phyloP scores from a whole-genome alignment of 176 grass and related monocot genomes.

The Saccharum officinarum region DNA sequence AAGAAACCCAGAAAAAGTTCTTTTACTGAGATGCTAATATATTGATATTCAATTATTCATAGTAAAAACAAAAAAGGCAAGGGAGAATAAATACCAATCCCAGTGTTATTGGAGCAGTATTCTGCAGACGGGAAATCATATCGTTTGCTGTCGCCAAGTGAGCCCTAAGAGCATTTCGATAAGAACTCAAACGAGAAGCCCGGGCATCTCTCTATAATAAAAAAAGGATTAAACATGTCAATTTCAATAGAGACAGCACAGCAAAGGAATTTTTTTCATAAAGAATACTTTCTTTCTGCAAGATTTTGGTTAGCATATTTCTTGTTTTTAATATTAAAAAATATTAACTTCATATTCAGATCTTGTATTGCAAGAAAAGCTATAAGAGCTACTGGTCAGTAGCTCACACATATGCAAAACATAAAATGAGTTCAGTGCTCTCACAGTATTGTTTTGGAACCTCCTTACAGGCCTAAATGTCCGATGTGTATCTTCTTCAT shows the following conservation, averaged over 20 bases:
- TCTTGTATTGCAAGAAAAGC: conserved; percentile 25
- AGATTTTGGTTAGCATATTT: conserved; percentile 17
- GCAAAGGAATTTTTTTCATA: conserved; percentile 4
- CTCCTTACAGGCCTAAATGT: conserved; percentile 38
- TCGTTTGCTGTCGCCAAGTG: conserved; percentile 17
- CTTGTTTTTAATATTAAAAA: not conserved
- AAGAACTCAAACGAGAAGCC: conserved; percentile 24
- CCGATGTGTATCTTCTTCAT: conserved; percentile 54
- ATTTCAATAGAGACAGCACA: conserved; percentile 24
- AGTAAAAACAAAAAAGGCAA: conserved; percentile 7
- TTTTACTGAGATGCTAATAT: conserved; percentile 4
- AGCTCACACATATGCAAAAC: conserved; percentile 3
- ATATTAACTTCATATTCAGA: conserved; percentile 18
- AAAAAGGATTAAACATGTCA: conserved; percentile 28
- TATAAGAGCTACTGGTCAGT: not conserved
- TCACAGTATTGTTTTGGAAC: conserved; percentile 48
- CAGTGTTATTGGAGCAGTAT: conserved; percentile 1
- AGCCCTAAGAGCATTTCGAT: conserved; percentile 17
- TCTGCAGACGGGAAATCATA: conserved; percentile 22
- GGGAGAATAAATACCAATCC: conserved; percentile 39
- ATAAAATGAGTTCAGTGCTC: conserved; percentile 17
- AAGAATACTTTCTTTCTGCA: not conserved
- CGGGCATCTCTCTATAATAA: conserved; percentile 41
- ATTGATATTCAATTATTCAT: conserved; percentile 1
- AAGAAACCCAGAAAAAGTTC: conserved; percentile 13